Evolutionary conservation across 495 filamentous ascomycete species (phyloP).

Genomic region (Annulohypoxylon stygium): DNA sequence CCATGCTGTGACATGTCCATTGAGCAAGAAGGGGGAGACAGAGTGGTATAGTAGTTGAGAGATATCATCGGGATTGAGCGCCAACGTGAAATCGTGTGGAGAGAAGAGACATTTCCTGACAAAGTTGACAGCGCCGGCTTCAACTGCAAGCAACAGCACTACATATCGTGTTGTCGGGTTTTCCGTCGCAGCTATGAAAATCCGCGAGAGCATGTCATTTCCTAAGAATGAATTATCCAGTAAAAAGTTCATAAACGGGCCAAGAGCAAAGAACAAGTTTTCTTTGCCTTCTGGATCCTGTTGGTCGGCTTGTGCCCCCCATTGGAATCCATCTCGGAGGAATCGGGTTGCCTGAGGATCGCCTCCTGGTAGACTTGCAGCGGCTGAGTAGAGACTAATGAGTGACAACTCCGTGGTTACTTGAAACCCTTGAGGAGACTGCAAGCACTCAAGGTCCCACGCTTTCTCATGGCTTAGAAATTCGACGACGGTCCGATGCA

Average conservation of each 20-base stretch:
- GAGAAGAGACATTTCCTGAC: not conserved
- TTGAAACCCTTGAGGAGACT: not conserved
- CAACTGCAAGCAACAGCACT: constrained; percentile 6
- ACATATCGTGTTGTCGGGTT: not conserved
- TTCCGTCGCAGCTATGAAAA: not conserved
- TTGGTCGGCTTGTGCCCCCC: not conserved
- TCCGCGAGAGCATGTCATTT: not conserved
- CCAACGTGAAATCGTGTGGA: not conserved
- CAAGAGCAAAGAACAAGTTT: constrained; percentile 9
- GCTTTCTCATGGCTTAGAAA: not conserved
- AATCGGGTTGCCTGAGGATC: not conserved
- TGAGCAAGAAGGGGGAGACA: not conserved
- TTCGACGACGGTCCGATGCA: not conserved
- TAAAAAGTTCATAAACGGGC: constrained; percentile 12
- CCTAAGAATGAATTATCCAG: not conserved
- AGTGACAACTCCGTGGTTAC: not conserved
- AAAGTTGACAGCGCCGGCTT: constrained; percentile 13
- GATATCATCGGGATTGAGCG: not conserved
- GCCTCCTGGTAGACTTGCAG: not conserved
- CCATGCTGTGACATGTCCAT: not conserved
- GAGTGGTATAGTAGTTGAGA: not conserved
- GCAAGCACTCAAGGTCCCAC: not conserved
- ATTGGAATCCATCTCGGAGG: not conserved
- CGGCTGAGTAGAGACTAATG: not conserved
- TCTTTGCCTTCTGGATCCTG: not conserved